These are phyloP conservation scores for Syzygium aqueum DNA, from an alignment of 345 rosid species.

Conservation along the genomic window DNA sequence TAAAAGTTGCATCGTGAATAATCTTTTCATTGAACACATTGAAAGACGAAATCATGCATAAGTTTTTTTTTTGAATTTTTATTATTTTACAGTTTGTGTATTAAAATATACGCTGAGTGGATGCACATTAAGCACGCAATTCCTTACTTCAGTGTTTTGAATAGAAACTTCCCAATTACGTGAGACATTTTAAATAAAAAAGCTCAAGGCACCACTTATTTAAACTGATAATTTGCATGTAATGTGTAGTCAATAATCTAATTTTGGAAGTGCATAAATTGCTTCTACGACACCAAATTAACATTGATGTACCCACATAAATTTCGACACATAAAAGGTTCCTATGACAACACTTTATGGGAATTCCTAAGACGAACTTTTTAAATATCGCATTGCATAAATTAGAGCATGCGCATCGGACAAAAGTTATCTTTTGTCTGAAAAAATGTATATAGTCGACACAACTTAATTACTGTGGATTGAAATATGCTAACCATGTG, in stretches of 20 bases:
- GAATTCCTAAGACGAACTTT: not conserved
- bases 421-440: not conserved
- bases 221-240: not conserved
- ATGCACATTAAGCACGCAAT: no score
- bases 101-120: no score
- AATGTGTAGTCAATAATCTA: not conserved
- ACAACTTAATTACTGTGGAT: not conserved
- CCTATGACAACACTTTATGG: not conserved
- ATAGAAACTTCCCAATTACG: no score
- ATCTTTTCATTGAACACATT: no score
- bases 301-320: not conserved
- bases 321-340: not conserved
- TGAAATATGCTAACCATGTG: not conserved
- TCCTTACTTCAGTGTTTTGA: no score
- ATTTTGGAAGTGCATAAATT: not conserved
- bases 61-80: no score
- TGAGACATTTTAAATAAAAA: not conserved
- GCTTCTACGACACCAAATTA: not conserved
- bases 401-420: not conserved
- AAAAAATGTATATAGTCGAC: not conserved
- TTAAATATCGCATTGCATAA: not conserved
- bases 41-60: no score
- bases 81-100: no score
- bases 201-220: not conserved
- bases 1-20: no score